A percentile compares a stretch with the other conserved stretches of the same genome.
These are phyloP conservation scores for Claviceps maximensis DNA, from an alignment of 2,329 filamentous ascomycete species.

Conservation along the genomic window DNA sequence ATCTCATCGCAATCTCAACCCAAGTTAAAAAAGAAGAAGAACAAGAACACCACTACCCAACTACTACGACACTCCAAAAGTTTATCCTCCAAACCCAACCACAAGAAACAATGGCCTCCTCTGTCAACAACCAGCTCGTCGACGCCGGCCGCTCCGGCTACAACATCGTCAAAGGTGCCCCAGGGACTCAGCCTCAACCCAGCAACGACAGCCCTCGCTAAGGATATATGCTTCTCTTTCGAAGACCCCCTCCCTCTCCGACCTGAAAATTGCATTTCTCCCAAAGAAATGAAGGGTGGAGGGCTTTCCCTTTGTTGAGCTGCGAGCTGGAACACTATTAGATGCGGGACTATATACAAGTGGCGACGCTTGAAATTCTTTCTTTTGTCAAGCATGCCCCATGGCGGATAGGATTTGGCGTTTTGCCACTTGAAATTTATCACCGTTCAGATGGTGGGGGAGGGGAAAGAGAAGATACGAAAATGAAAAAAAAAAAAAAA, in stretches of 20 bases:
- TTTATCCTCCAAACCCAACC: neutral
- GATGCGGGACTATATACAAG: neutral
- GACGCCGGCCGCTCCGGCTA: slow-evolving; percentile 30
- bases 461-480: too few relatives aligned
- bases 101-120: slow-evolving; percentile 7
- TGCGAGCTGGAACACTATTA: neutral
- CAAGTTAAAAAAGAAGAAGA: too few relatives aligned
- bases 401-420: slow-evolving; percentile 1
- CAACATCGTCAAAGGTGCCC: slow-evolving; percentile 24
- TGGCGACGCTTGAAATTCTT: neutral
- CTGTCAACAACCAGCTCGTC: slow-evolving; percentile 18
- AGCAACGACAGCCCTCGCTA: slow-evolving; percentile 2
- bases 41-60: neutral
- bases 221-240: slow-evolving; percentile 10
- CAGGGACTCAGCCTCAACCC: slow-evolving; percentile 5
- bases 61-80: neutral
- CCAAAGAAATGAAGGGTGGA: slow-evolving; percentile 23
- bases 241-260: too few relatives aligned
- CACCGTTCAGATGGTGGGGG: too few relatives aligned
- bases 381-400: neutral
- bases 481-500: neutral
- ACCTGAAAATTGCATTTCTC: too few relatives aligned
- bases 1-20: neutral
- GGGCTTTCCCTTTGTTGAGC: slow-evolving; percentile 4
- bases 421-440: too few relatives aligned